Percentiles rank a stretch among this genome's conserved stretches.
Evolutionary conservation across 2,329 filamentous ascomycete genomes (phyloP).

Genomic region (Colletotrichum godetiae): DNA sequence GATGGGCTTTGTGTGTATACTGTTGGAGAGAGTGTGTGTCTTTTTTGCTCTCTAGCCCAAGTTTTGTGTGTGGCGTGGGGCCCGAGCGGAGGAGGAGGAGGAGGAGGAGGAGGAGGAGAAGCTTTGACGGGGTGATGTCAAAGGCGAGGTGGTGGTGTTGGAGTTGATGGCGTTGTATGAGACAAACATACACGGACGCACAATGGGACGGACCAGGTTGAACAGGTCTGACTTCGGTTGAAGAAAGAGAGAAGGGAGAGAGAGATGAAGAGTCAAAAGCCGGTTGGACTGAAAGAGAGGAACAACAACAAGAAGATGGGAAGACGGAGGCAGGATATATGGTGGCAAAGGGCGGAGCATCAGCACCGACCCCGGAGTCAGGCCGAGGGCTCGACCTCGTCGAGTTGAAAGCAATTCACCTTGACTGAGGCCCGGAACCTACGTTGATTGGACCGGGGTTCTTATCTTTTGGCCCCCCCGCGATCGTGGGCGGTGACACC

Average conservation of each 20-base stretch:
- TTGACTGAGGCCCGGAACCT: constrained; percentile 4
- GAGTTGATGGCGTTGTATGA: background rate
- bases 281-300: constrained; percentile 14
- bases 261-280: constrained; percentile 12
- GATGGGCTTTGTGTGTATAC: background rate
- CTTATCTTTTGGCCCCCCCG: constrained; percentile 31
- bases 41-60: background rate
- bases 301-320: background rate
- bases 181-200: constrained; percentile 1
- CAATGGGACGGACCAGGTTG: constrained; percentile 17
- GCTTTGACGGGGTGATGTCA: background rate
- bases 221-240: constrained; percentile 25
- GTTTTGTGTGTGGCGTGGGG: constrained; percentile 4
- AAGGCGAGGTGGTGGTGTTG: background rate
- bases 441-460: constrained; percentile 15
- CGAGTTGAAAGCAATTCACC: constrained; percentile 17
- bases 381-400: constrained; percentile 26
- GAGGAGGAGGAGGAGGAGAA: no score
- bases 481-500: constrained; percentile 34
- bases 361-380: constrained; percentile 32
- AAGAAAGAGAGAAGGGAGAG: constrained; percentile 1
- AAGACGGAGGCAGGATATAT: constrained; percentile 31
- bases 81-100: background rate
- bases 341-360: constrained; percentile 32
- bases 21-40: background rate